Evolutionary conservation across 441 rosid genomes (phyloP), one percentile per base, ranked within the genome.

Genomic region (Bocquillonia castaneifolia): DNA sequence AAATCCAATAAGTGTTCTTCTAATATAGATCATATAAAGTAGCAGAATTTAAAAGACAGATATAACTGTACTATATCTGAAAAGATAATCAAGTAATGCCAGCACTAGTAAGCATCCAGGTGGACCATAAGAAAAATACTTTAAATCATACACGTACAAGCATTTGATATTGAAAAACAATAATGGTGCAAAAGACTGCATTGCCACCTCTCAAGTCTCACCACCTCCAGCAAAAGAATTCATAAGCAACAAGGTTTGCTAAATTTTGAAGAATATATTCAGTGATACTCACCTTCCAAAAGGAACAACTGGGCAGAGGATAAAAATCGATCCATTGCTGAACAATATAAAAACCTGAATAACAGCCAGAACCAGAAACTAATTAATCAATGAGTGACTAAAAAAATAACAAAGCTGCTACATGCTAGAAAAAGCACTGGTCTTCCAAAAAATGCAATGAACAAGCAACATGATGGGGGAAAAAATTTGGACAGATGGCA

Each of bases 301-400:
- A 45, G 99, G 98, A 72, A 85, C 88, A 76, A 88, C 69, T 26
- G 99, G 98, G 81, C 99, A 90, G 54, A 94, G 82, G 74, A 94
- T 79, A 78, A 86, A 92, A 63, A 90, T 59, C 59, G 96, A 88
- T 53, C 98, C 99, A 70, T 94, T 94, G 69, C 86, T 76, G 80
- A 90, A 94, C 61, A 87, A 74, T 66, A 87, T 45, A 82, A 92
- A 90, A 67, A 92, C 96, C 99, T 92, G 92, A 75, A 85, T 58
- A 67, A 72, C 67, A 31, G 66, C 0, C n/a, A 72, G 66, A 31
- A 66, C 0, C n/a, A 60, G 22, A 63, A 22, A 5, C 9, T n/a
- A 56, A 32, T 34, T 36, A 48, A 18, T 52, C n/a, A 39, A 17
- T 9, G 7, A 44, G 52, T 63, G 32, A 67, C 50, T 3, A 32